Evolutionary conservation across 257 asterid genomes (phyloP).

Genomic region (Gardenia jasminoides): DNA sequence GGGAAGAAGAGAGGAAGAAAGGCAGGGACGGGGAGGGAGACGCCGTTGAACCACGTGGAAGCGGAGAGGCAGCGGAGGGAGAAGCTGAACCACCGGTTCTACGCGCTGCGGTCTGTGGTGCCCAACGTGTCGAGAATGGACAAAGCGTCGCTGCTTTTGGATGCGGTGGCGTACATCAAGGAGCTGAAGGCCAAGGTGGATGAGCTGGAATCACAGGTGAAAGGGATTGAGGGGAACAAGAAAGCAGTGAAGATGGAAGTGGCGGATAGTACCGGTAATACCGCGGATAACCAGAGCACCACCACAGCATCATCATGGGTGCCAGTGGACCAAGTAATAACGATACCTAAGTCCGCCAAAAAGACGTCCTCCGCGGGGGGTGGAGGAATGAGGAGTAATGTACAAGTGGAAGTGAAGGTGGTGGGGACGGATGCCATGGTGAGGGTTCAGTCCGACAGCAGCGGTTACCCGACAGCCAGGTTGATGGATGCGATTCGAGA

Average conservation of each 20-base stretch:
- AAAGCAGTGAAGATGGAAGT: constrained; percentile 29
- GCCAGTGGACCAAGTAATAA: constrained; percentile 18
- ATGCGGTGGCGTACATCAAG: constrained; percentile 77
- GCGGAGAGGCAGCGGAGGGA: constrained; percentile 91
- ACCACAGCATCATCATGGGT: constrained; percentile 30
- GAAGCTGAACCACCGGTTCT: constrained; percentile 82
- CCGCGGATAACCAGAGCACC: constrained; percentile 44
- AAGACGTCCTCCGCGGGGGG: background rate
- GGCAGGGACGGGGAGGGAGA: constrained; percentile 33
- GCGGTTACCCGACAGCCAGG: constrained; percentile 51
- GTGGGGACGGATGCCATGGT: constrained; percentile 73
- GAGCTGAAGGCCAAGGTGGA: constrained; percentile 58
- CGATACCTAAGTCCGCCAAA: background rate
- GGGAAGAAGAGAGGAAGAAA: constrained; percentile 66
- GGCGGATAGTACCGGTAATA: background rate
- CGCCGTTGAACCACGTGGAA: constrained; percentile 68
- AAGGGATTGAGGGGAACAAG: too few species aligned
- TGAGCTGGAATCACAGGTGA: constrained; percentile 37
- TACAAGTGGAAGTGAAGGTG: constrained; percentile 63
- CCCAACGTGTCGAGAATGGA: constrained; percentile 83
- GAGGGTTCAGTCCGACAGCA: constrained; percentile 61
- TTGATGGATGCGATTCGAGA: constrained; percentile 63
- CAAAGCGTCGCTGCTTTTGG: constrained; percentile 73
- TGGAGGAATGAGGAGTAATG: too few species aligned
- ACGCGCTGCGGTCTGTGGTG: constrained; percentile 74